Evolutionary conservation across 139 green algal genomes (phyloP).

Genomic region (Coelastrella sp.): DNA sequence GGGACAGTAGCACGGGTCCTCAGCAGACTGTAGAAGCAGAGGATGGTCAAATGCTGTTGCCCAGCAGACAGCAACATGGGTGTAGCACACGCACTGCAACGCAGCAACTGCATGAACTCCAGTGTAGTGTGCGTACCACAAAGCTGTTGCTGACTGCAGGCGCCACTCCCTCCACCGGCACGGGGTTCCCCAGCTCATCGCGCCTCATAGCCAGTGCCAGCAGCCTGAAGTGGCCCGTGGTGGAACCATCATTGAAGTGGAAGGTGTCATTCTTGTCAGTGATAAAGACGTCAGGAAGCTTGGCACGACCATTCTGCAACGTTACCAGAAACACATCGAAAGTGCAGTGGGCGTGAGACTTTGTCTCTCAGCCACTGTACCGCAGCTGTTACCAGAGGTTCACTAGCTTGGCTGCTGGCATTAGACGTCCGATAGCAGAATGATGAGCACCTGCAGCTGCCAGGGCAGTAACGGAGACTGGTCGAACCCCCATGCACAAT

Average conservation of each 20-base stretch:
- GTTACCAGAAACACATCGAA: not conserved
- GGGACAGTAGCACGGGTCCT: too few species aligned
- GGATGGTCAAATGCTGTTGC: too few species aligned
- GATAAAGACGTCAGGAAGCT: slow-evolving; percentile 65
- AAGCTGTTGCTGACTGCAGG: slow-evolving; percentile 61
- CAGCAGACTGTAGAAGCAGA: too few species aligned
- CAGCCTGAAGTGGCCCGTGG: slow-evolving; percentile 60
- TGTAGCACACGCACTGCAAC: slow-evolving; percentile 56
- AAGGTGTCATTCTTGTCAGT: slow-evolving; percentile 73
- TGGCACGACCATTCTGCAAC: slow-evolving; percentile 57
- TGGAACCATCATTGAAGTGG: slow-evolving; percentile 54
- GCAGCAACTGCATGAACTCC: slow-evolving; percentile 40
- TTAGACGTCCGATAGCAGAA: too few species aligned
- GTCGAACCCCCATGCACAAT: too few species aligned
- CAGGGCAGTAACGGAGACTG: too few species aligned
- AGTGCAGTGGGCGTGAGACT: too few species aligned
- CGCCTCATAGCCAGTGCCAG: slow-evolving; percentile 58
- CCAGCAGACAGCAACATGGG: too few species aligned
- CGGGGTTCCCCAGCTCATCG: slow-evolving; percentile 48
- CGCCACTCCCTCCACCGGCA: slow-evolving; percentile 51
- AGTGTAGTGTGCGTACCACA: slow-evolving; percentile 52
- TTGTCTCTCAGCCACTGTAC: too few species aligned
- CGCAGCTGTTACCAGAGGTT: too few species aligned
- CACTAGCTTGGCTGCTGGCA: too few species aligned
- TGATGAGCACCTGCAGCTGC: too few species aligned